Evolutionary conservation across 805 yeast species (phyloP).

Genomic region (Lipomyces yamanashiensis): DNA sequence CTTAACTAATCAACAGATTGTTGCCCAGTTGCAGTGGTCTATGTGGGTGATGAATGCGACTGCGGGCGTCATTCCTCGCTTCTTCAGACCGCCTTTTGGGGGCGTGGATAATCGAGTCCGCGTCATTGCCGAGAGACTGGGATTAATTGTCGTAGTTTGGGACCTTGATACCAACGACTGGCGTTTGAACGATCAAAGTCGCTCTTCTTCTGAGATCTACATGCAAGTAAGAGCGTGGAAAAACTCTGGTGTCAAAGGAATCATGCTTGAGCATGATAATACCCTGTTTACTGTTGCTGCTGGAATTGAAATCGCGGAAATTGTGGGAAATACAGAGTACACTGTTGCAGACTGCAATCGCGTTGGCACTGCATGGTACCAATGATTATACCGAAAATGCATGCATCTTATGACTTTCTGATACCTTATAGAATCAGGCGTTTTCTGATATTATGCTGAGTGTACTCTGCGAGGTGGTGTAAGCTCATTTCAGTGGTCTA

Average conservation of each 20-base stretch:
- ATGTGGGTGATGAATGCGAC: slow-evolving; percentile 99
- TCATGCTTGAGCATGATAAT: slow-evolving; percentile 88
- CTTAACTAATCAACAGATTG: slow-evolving; percentile 74
- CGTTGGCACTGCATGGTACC: slow-evolving; percentile 45
- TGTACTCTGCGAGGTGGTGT: too few species aligned
- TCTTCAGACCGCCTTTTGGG: slow-evolving; percentile 97
- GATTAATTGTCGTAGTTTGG: slow-evolving; percentile 89
- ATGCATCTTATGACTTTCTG: neutral
- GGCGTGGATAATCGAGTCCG: slow-evolving; percentile 88
- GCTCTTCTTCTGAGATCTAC: slow-evolving; percentile 58
- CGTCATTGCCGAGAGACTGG: slow-evolving; percentile 77
- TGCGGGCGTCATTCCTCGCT: slow-evolving; percentile 80
- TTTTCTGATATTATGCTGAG: neutral
- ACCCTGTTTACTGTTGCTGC: slow-evolving; percentile 66
- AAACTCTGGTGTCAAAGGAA: slow-evolving; percentile 51
- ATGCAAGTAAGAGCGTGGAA: slow-evolving; percentile 62
- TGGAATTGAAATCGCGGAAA: slow-evolving; percentile 57
- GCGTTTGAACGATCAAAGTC: slow-evolving; percentile 62
- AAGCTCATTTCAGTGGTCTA: too few species aligned
- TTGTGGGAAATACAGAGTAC: slow-evolving; percentile 46
- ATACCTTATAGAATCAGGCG: neutral
- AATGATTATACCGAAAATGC: neutral
- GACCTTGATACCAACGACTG: slow-evolving; percentile 91
- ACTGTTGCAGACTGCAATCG: slow-evolving; percentile 69
- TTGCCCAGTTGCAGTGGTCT: slow-evolving; percentile 92